Percentiles rank a stretch among this genome's conserved stretches.
These are phyloP conservation scores for Stephania yunnanensis DNA, from an alignment of 164 flowering plant genomes.

Conservation along the genomic window DNA sequence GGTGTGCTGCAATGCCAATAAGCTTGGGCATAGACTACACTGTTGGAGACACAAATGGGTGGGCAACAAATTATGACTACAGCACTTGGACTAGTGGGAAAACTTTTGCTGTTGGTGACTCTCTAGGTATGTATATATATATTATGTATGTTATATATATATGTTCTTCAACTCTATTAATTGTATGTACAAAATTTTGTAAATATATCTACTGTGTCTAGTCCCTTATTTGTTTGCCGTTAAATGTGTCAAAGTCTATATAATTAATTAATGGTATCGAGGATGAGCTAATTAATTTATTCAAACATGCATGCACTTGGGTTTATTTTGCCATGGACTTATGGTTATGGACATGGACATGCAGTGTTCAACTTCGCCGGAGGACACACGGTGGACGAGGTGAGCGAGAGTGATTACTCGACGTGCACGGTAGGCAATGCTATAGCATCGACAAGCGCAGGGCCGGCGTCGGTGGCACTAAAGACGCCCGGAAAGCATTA, in stretches of 20 bases:
- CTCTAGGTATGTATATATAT: slow-evolving; percentile 19
- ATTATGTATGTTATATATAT: not conserved
- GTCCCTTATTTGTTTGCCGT: too few species aligned
- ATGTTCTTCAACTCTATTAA: slow-evolving; percentile 3
- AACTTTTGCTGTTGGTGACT: slow-evolving; percentile 39
- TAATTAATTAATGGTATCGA: too few species aligned
- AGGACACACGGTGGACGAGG: slow-evolving; percentile 22
- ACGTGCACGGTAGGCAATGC: slow-evolving; percentile 15
- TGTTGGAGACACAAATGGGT: slow-evolving; percentile 43
- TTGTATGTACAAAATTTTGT: too few species aligned
- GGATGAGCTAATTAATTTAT: too few species aligned
- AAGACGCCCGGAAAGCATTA: slow-evolving; percentile 14
- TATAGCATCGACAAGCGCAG: slow-evolving; percentile 10
- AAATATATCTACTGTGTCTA: too few species aligned
- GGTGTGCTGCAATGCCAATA: slow-evolving; percentile 10
- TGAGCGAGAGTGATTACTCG: slow-evolving; percentile 13
- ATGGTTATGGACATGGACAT: too few species aligned
- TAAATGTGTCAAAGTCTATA: too few species aligned
- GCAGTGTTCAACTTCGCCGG: slow-evolving; percentile 19
- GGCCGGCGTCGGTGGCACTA: slow-evolving; percentile 7
- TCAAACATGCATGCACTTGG: too few species aligned
- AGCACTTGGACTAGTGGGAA: slow-evolving; percentile 37
- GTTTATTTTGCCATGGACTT: too few species aligned
- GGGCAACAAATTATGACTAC: slow-evolving; percentile 33
- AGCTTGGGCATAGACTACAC: slow-evolving; percentile 28